phyloP scores from a whole-genome alignment of 2,329 filamentous ascomycete genomes.

The Aspergillus eucalypticola region DNA sequence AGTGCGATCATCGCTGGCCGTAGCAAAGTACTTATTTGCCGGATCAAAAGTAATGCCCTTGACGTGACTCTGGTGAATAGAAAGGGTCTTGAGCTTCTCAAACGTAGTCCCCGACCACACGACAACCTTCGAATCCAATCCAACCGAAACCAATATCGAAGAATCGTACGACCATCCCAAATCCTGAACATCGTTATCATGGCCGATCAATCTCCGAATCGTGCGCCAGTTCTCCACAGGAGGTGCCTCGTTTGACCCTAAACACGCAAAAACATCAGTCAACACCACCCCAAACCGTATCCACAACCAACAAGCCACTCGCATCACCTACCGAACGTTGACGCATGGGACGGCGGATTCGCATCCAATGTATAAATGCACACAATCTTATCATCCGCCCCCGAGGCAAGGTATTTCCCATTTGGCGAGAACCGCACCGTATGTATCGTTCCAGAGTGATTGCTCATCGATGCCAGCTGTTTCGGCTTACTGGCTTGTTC shows the following conservation, averaged over 20 bases:
- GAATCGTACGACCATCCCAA: slow-evolving; percentile 96
- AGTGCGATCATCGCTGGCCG: slow-evolving; percentile 91
- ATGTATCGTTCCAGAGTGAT: slow-evolving; percentile 96
- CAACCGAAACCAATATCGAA: slow-evolving; percentile 92
- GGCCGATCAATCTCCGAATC: slow-evolving; percentile 85
- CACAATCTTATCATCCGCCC: slow-evolving; percentile 98
- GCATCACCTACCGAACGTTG: slow-evolving; percentile 69
- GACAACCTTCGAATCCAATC: slow-evolving; percentile 94
- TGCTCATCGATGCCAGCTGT: slow-evolving; percentile 96
- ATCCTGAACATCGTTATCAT: slow-evolving; percentile 98
- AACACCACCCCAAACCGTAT: neutral
- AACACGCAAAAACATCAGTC: slow-evolving; percentile 13
- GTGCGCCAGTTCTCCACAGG: slow-evolving; percentile 99
- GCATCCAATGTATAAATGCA: slow-evolving; percentile 92
- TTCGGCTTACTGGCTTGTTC: slow-evolving; percentile 74
- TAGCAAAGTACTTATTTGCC: slow-evolving; percentile 98
- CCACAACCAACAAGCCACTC: neutral
- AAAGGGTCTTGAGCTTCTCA: slow-evolving; percentile 92
- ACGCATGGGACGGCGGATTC: slow-evolving; percentile 71
- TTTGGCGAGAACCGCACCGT: slow-evolving; percentile 96
- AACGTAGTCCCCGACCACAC: slow-evolving; percentile 98
- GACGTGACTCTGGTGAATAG: slow-evolving; percentile 94
- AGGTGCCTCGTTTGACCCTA: slow-evolving; percentile 81
- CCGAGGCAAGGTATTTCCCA: slow-evolving; percentile 91
- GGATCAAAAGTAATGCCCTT: slow-evolving; percentile 99